These are phyloP conservation scores for Bacidia gigantensis DNA, from an alignment of 495 filamentous ascomycete genomes.

Conservation along the genomic window DNA sequence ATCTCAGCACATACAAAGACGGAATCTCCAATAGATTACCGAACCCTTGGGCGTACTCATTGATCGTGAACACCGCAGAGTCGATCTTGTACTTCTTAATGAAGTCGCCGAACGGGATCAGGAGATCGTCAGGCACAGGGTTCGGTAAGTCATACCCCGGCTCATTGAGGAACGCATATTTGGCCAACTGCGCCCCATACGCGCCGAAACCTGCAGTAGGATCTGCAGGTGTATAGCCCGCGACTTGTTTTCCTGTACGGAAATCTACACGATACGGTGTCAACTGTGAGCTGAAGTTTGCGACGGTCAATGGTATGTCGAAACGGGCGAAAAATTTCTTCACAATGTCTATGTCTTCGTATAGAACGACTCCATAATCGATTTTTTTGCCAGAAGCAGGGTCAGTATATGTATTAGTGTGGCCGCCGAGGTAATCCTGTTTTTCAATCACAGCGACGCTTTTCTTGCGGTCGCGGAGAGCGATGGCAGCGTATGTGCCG, in stretches of 20 bases:
- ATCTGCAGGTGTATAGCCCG: not conserved
- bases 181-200: not conserved
- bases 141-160: constrained; percentile 30
- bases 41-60: constrained; percentile 23
- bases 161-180: constrained; percentile 6
- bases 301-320: constrained; percentile 15
- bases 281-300: not conserved
- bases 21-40: constrained; percentile 26
- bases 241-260: not conserved
- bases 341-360: constrained; percentile 25
- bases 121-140: constrained; percentile 29
- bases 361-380: constrained; percentile 13
- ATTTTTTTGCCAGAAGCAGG: not conserved
- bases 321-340: constrained; percentile 28
- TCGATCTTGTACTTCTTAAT: constrained; percentile 27
- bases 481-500: constrained; percentile 32
- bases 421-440: constrained; percentile 29
- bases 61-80: constrained; percentile 19
- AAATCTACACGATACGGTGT: not conserved
- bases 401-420: constrained; percentile 27
- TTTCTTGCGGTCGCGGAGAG: constrained; percentile 26
- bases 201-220: not conserved
- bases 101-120: constrained; percentile 31
- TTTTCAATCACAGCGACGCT: constrained; percentile 33
- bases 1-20: constrained; percentile 23